Evolutionary conservation across 192 early-diverging fungal species (phyloP).

Genomic region (Chytriomyces confervae): DNA sequence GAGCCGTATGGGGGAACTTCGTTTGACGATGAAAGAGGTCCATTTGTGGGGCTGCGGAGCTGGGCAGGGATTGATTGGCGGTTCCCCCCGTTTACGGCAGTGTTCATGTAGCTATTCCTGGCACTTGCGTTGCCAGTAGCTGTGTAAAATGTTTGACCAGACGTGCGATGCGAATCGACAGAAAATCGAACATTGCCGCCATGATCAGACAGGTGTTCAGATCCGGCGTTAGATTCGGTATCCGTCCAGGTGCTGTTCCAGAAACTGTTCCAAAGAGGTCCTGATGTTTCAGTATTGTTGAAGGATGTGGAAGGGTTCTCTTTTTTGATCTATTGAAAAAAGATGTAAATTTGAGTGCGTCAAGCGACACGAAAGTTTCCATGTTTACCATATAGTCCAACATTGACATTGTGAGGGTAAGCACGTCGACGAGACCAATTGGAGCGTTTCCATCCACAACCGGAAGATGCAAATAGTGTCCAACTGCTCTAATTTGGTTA

Average conservation of each 20-base stretch:
- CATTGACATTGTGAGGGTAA: slow-evolving; percentile 56
- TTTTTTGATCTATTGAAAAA: slow-evolving; percentile 8
- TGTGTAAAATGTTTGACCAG: slow-evolving; percentile 9
- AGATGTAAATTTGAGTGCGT: background rate
- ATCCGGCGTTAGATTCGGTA: slow-evolving; percentile 28
- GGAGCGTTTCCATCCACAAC: slow-evolving; percentile 47
- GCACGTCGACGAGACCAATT: slow-evolving; percentile 53
- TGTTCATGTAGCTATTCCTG: slow-evolving; percentile 18
- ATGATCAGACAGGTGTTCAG: slow-evolving; percentile 16
- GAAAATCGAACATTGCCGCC: background rate
- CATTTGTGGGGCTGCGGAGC: background rate
- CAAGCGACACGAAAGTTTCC: background rate
- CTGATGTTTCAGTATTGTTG: slow-evolving; percentile 28
- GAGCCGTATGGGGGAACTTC: too few relatives aligned
- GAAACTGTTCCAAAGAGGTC: slow-evolving; percentile 52
- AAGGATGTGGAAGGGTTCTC: background rate
- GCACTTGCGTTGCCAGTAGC: background rate
- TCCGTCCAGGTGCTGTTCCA: slow-evolving; percentile 48
- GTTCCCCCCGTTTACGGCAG: background rate
- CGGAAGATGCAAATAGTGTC: slow-evolving; percentile 56
- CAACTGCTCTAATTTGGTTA: slow-evolving; percentile 26
- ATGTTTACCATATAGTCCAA: slow-evolving; percentile 46
- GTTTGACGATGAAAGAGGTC: too few relatives aligned
- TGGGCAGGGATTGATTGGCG: slow-evolving; percentile 19
- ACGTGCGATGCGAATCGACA: background rate